Percentiles rank a stretch among this genome's conserved stretches.
phyloP scores from a whole-genome alignment of 805 yeast species.

The Wickerhamomyces sydowiorum region DNA sequence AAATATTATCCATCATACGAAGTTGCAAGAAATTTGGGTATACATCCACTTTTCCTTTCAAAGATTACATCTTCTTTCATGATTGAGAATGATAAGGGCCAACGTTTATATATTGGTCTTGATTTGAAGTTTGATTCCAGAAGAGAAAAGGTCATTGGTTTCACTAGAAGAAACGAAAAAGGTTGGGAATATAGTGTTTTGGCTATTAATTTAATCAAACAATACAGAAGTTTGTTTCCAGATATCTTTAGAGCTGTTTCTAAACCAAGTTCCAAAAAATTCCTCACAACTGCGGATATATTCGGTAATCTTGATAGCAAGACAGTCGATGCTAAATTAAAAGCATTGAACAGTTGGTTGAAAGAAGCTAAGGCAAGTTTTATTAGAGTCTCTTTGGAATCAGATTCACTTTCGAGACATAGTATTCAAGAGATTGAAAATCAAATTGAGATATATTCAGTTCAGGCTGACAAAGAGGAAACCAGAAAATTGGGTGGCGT shows the following conservation, averaged over 20 bases:
- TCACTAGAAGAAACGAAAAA: conserved; percentile 55
- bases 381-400: conserved; percentile 63
- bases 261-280: neutral
- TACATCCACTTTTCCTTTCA: conserved; percentile 65
- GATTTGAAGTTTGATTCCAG: conserved; percentile 77
- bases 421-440: conserved; percentile 66
- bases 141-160: conserved; percentile 83
- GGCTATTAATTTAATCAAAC: conserved; percentile 60
- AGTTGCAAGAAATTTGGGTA: conserved; percentile 49
- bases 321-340: conserved; percentile 22
- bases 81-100: conserved; percentile 48
- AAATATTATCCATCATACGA: conserved; percentile 62
- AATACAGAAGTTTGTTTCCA: conserved; percentile 59
- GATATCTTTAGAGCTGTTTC: conserved; percentile 42
- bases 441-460: conserved; percentile 40
- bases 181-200: conserved; percentile 83
- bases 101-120: conserved; percentile 67
- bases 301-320: conserved; percentile 22
- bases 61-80: conserved; percentile 70
- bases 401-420: conserved; percentile 68
- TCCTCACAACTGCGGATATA: neutral
- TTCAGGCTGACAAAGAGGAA: conserved; percentile 38
- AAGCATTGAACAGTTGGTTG: conserved; percentile 33
- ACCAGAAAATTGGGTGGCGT: conserved; percentile 67
- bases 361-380: conserved; percentile 48